Percentiles rank a stretch among this genome's conserved stretches.
phyloP scores from a whole-genome alignment of 2,329 filamentous ascomycete genomes.

The Microdochium trichocladiopsis region DNA sequence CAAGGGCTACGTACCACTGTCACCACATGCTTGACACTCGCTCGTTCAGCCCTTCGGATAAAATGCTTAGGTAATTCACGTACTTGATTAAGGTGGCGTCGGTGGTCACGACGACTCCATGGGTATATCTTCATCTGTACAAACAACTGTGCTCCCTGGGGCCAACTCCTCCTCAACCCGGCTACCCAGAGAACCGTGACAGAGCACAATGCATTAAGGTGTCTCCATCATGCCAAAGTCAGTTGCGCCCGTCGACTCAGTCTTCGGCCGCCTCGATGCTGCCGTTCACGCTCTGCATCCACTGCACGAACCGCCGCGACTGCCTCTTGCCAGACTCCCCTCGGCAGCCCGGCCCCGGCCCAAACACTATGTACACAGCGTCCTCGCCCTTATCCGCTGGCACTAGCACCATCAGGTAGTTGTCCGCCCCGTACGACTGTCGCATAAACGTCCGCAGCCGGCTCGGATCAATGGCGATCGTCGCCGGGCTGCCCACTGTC shows the following conservation, averaged over 20 bases:
- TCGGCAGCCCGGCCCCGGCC: not conserved
- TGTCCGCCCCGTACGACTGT: constrained; percentile 6
- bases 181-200: too few species aligned
- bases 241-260: not conserved
- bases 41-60: too few species aligned
- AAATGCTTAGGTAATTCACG: too few species aligned
- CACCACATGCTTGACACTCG: too few species aligned
- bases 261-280: not conserved
- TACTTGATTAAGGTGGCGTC: too few species aligned
- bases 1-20: too few species aligned
- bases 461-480: constrained; percentile 10
- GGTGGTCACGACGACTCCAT: too few species aligned
- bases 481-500: constrained; percentile 2
- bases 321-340: not conserved
- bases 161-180: too few species aligned
- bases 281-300: not conserved
- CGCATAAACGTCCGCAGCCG: constrained; percentile 6
- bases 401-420: constrained; percentile 7
- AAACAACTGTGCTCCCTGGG: too few species aligned
- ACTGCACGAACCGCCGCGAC: not conserved
- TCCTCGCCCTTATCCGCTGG: constrained; percentile 4
- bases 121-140: too few species aligned
- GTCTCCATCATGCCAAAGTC: too few species aligned
- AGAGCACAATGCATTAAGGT: too few species aligned
- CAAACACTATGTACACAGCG: constrained; percentile 1